These are phyloP conservation scores for Leishmania amazonensis DNA, from an alignment of 208 protist species.

Conservation along the genomic window DNA sequence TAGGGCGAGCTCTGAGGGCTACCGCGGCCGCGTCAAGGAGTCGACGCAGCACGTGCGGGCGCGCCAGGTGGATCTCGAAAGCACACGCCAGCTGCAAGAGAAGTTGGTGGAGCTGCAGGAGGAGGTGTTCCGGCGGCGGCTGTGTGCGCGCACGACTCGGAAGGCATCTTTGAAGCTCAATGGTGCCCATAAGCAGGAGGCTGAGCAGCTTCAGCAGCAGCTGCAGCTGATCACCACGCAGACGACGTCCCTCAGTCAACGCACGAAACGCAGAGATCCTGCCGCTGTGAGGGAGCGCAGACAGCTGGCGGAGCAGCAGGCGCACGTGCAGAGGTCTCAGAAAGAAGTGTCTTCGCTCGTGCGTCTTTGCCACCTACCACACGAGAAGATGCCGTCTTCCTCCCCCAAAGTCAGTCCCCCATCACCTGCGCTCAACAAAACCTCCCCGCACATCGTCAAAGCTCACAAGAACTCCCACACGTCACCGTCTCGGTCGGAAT, in stretches of 20 bases:
- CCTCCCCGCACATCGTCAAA: slow-evolving; percentile 3
- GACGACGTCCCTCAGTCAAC: slow-evolving; percentile 26
- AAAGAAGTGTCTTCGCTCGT: background rate
- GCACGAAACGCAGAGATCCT: slow-evolving; percentile 16
- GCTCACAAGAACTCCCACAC: background rate
- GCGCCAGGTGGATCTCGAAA: slow-evolving; percentile 29
- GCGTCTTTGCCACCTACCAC: background rate
- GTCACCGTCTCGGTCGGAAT: background rate
- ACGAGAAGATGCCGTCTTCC: slow-evolving; percentile 6
- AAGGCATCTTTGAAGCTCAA: slow-evolving; percentile 34
- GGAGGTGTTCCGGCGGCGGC: slow-evolving; percentile 50
- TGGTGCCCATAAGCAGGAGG: slow-evolving; percentile 50
- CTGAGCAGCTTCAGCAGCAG: slow-evolving; percentile 52
- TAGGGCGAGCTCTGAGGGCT: slow-evolving; percentile 44
- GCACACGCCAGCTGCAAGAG: slow-evolving; percentile 43
- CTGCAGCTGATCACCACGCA: slow-evolving; percentile 40
- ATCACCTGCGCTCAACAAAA: background rate
- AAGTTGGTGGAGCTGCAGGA: slow-evolving; percentile 46
- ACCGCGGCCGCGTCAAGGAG: slow-evolving; percentile 43
- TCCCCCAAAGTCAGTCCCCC: background rate
- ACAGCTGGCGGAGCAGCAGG: slow-evolving; percentile 36
- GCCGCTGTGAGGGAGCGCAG: slow-evolving; percentile 26
- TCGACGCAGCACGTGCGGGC: slow-evolving; percentile 33
- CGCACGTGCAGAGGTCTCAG: slow-evolving; percentile 10
- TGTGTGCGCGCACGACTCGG: slow-evolving; percentile 37